Percentiles rank a stretch among this genome's conserved stretches.
These are phyloP conservation scores for Hymenoscyphus fraxineus DNA, from an alignment of 2,329 filamentous ascomycete genomes.

Conservation along the genomic window DNA sequence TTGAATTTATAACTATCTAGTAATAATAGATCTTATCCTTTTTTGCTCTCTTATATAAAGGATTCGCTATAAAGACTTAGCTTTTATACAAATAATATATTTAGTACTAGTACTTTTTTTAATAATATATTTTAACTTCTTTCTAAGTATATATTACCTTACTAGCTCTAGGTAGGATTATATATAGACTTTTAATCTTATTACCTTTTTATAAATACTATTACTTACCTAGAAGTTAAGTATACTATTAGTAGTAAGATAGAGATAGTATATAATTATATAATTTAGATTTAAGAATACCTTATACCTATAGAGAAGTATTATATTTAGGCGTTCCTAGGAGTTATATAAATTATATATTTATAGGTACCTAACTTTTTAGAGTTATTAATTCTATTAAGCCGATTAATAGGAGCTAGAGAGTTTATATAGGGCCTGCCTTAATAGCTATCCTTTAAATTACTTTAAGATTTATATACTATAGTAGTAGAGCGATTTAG, in stretches of 20 bases:
- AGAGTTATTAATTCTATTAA: background rate
- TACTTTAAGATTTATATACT: background rate
- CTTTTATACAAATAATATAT: background rate
- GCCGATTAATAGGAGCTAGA: background rate
- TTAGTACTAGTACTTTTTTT: background rate
- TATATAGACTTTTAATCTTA: background rate
- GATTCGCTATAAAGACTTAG: background rate
- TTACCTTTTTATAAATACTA: background rate
- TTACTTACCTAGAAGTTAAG: background rate
- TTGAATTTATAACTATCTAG: background rate
- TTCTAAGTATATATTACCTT: background rate
- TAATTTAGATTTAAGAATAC: background rate
- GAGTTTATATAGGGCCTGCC: background rate
- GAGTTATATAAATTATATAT: background rate
- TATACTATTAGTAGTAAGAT: background rate
- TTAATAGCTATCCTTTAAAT: background rate
- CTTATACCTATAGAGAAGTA: background rate
- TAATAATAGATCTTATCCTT: background rate
- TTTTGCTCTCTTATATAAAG: background rate
- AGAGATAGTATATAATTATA: background rate
- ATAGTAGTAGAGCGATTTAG: background rate
- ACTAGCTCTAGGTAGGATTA: background rate
- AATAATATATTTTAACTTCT: background rate
- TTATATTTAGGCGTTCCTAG: background rate
- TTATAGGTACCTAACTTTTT: background rate